Evolutionary conservation across 352 stramenopile genomes (phyloP), one percentile per base, ranked within the genome.

Genomic region (Phytopythium sindhum): DNA sequence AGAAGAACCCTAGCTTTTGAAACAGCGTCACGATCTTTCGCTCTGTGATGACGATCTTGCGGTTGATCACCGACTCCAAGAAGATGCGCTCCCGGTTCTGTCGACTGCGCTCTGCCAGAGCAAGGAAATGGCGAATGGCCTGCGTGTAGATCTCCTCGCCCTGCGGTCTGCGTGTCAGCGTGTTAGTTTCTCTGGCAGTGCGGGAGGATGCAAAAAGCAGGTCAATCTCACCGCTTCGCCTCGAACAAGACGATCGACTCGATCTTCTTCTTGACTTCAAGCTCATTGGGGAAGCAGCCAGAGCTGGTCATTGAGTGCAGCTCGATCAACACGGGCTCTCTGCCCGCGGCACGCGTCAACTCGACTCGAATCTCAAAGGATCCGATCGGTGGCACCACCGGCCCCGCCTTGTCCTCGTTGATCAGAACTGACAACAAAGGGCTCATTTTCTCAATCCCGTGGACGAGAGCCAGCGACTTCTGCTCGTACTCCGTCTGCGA

Each of bases 51-150:
- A 91, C 76, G 23, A 78, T 41, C 45, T 83, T 84, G 10, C 82
- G 70, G 37, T 85, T 89, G 28, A 88, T 84, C 35, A 89, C 76
- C 7, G 80, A 75, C 41, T 88, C 82, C 39, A 91, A 73, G 41
- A 91, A 86, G 8, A 55, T 63, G 12, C 80, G 64, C 61, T 89
- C 82, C 19, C 68, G 71, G n/a, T 75, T 86, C n/a, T 78, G 66
- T 6, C 73, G 63, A 28, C 67, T 71, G 33, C 76, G 67, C 9
- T 70, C 58, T 15, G 82, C 82, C 12, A 88, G 51, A 1, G 82
- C 79, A 0, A 91, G 56, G 44, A 89, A 81, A 29, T 87, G 65
- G 14, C 80, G 80, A 42, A 87, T 81, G 5, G 80, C 80, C 67
- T 91, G 82, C 10, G 76, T 72, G 14, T 83, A 57, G 10, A 87